A percentile compares a stretch with the other conserved stretches of the same genome.
These are phyloP conservation scores for Daldinia bambusicola DNA, from an alignment of 495 filamentous ascomycete genomes.

Conservation along the genomic window DNA sequence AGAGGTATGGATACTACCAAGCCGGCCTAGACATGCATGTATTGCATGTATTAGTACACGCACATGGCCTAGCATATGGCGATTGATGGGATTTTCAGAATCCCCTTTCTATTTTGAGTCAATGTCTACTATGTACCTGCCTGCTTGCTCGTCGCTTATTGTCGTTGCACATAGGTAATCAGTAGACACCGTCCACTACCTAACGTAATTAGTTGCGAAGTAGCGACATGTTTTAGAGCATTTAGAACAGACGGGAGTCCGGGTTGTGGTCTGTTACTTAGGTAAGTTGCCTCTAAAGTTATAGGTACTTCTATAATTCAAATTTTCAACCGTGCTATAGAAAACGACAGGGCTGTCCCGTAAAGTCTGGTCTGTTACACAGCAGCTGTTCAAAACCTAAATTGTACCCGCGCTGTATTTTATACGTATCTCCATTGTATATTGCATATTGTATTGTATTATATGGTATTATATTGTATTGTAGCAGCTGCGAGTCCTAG, in stretches of 20 bases:
- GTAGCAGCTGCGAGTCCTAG: too few relatives aligned
- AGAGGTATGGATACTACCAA: too few relatives aligned
- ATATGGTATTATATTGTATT: too few relatives aligned
- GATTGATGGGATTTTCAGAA: slow-evolving; percentile 18
- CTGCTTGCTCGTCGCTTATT: not conserved
- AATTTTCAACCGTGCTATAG: too few relatives aligned
- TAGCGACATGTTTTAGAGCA: too few relatives aligned
- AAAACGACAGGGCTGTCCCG: not conserved
- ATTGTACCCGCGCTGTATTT: slow-evolving; percentile 4
- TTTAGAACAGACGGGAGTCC: too few relatives aligned
- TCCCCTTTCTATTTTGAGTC: not conserved
- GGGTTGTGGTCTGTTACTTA: too few relatives aligned
- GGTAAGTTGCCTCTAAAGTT: too few relatives aligned
- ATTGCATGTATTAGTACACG: not conserved
- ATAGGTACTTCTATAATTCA: too few relatives aligned
- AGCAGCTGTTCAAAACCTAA: not conserved
- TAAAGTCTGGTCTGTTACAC: slow-evolving; percentile 16
- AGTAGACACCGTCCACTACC: not conserved
- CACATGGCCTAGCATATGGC: not conserved
- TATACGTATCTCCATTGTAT: not conserved
- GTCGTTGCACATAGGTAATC: not conserved
- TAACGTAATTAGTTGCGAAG: too few relatives aligned
- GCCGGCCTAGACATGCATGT: too few relatives aligned
- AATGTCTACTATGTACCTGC: not conserved
- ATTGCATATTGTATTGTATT: too few relatives aligned